Evolutionary conservation across 805 yeast genomes (phyloP), one percentile per base, ranked within the genome.

Genomic region (Zygosaccharomyces lentus): DNA sequence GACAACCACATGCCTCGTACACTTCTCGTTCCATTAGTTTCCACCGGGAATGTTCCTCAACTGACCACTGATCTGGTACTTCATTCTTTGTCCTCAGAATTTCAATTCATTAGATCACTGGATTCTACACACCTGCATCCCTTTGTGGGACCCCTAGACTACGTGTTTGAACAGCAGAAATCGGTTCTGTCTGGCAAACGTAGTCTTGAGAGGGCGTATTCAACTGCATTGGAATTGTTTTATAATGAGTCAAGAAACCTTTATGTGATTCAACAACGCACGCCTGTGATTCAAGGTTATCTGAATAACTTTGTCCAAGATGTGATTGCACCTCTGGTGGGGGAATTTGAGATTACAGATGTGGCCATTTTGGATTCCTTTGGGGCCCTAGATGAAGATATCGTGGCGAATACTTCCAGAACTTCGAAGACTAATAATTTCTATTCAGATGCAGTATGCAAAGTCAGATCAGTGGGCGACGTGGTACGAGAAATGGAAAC

Each of bases 1-100:
- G 16, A 13, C 15, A 10, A 12, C 16, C 29, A 54, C 4, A 66
- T 64, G 35, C 64, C 77, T 1, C 30, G 34, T 9, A 73, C 72
- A 1, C 66, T 84, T n/a, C 59, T 91, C 1, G 34, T 93, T 1
- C 98, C 98, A 0, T 67, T 89, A 0, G 84, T 93, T 0, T 80
- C 96, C 3, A 76, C 87, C 5, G 98, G 96, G 6, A 93, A 91
- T 57, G 84, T 89, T 2, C 95, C 98, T 0, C 99, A 93, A 62
- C 68, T 91, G 40, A 67, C 90, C 0, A 64, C 77, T 5, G 98
- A 90, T 63, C 69, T 90, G 25, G 66, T 91, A 21, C 70, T 89
- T 8, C 84, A 83, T 56, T 62, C 68, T 6, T 34, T 49, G 32
- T 78, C 82, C n/a, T 66, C 76, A 19, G 72, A 70, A 4, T 76